Conservation (phyloP, 371 early-diverging fungal species). For the Mucor racemosus region DNA sequence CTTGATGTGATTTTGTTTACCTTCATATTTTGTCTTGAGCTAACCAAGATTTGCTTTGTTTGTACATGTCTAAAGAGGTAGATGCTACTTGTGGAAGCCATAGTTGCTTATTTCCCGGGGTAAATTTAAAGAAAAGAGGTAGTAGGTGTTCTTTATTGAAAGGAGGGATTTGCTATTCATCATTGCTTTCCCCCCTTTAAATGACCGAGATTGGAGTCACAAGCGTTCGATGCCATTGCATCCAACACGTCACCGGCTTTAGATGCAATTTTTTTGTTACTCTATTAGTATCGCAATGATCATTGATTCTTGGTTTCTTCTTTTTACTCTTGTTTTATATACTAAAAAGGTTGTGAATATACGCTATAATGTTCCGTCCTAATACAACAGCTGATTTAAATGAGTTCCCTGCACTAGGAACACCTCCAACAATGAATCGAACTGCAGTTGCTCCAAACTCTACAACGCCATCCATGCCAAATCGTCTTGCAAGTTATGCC, state of each 20-base stretch:
- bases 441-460: slow-evolving; percentile 24
- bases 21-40: slow-evolving; percentile 47
- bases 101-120: not conserved
- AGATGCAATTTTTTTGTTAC: slow-evolving; percentile 6
- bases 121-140: slow-evolving; percentile 13
- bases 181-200: not conserved
- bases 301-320: not conserved
- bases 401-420: slow-evolving; percentile 56
- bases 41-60: slow-evolving; percentile 64
- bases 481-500: slow-evolving; percentile 50
- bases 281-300: not conserved
- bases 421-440: slow-evolving; percentile 39
- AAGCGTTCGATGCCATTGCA: not conserved
- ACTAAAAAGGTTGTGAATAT: slow-evolving; percentile 4
- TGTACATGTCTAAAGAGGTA: slow-evolving; percentile 67
- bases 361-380: slow-evolving; percentile 44
- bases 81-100: slow-evolving; percentile 33
- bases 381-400: slow-evolving; percentile 53
- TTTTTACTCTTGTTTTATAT: not conserved
- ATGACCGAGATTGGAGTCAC: slow-evolving; percentile 6
- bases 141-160: not conserved
- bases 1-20: slow-evolving; percentile 16
- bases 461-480: slow-evolving; percentile 22
- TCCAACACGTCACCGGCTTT: slow-evolving; percentile 10
- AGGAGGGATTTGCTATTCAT: not conserved